Evolutionary conservation across 1,284 basidiomycete species (phyloP), one percentile per base, ranked within the genome.

Genomic region (Retiboletus flavoniger): DNA sequence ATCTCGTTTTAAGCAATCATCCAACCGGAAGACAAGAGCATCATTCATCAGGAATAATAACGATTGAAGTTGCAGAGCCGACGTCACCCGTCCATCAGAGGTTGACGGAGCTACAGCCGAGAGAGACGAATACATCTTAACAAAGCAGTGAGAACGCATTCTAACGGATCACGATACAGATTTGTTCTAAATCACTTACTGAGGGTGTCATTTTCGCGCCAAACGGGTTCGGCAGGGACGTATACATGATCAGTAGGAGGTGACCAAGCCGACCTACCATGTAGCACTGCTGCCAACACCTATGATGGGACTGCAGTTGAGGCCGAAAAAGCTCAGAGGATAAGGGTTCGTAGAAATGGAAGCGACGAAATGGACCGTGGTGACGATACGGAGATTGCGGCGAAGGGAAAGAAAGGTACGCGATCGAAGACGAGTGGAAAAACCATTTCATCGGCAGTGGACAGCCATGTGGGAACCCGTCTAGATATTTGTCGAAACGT

Each of bases 161-260:
- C 40, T 5, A 41, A 14, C 14, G n/a, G 19, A 4, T 34, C 35
- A 32, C 3, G 2, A 24, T 5, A 6, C 3, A 44, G 3, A 43
- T 24, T 35, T 8, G 8, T 21, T 38, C 16, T 10, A 32, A 26
- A 38, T 24, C 5, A 24, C 55, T 53, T 47, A 57, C 55, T 39
- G 44, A 13, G 53, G 4, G 1, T 39, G 35, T 43, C 34, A 24
- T 57, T 16, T 5, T 21, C 16, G n/a, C 55, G 53, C 21, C 55
- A 53, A 21, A 57, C 50, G 19, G 52, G 28, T 16, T 24, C 4
- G 6, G 21, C 7, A 17, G 29, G 2, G 26, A 29, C 55, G 17
- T 13, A n/a, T 3, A 7, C 2, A 17, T 9, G 14, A 7, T 54
- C 24, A 55, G 21, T 7, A 11, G 10, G 17, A 5, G 7, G 11